A percentile compares a stretch with the other conserved stretches of the same genome.
Evolutionary conservation across 306 rosid species (phyloP).

Genomic region (Begonia masoniana): DNA sequence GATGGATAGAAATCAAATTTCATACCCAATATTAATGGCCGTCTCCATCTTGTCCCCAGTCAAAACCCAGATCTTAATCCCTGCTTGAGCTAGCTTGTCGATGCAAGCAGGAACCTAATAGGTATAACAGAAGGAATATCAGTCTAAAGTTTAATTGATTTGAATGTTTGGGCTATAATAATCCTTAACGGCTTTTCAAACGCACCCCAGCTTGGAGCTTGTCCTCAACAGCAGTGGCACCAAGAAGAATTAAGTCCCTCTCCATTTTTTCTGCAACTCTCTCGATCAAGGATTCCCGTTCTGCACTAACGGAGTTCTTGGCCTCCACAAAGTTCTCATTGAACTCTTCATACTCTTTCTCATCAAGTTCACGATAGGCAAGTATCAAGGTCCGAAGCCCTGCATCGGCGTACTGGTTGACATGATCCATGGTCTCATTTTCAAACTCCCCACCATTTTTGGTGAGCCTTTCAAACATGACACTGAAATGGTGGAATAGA

Average conservation of each 20-base stretch:
- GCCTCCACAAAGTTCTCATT: constrained; percentile 35
- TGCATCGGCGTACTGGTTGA: constrained; percentile 64
- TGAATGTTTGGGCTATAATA: constrained; percentile 1
- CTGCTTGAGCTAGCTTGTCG: constrained; percentile 93
- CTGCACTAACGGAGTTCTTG: constrained; percentile 51
- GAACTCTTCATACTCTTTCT: constrained; percentile 53
- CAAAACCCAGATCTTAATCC: constrained; percentile 98
- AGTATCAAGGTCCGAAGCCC: constrained; percentile 85
- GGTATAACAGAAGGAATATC: constrained; percentile 21
- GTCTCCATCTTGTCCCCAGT: constrained; percentile 99
- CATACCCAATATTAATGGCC: constrained; percentile 93
- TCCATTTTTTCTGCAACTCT: constrained; percentile 59
- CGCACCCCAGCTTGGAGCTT: constrained; percentile 96
- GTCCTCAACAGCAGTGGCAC: constrained; percentile 98
- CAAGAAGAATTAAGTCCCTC: constrained; percentile 67
- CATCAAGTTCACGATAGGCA: constrained; percentile 67
- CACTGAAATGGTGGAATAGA: constrained; percentile 31
- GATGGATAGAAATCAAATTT: constrained; percentile 5
- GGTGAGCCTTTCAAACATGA: constrained; percentile 82
- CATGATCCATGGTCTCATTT: constrained; percentile 56
- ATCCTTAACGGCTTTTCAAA: constrained; percentile 7
- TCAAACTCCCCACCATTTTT: constrained; percentile 58
- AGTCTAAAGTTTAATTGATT: constrained; percentile 9
- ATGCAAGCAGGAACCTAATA: constrained; percentile 85
- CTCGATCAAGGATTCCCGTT: constrained; percentile 50